Percentiles rank a stretch among this genome's conserved stretches.
phyloP scores from a whole-genome alignment of 2,329 filamentous ascomycete genomes.

The Paecilomyces fulvus region DNA sequence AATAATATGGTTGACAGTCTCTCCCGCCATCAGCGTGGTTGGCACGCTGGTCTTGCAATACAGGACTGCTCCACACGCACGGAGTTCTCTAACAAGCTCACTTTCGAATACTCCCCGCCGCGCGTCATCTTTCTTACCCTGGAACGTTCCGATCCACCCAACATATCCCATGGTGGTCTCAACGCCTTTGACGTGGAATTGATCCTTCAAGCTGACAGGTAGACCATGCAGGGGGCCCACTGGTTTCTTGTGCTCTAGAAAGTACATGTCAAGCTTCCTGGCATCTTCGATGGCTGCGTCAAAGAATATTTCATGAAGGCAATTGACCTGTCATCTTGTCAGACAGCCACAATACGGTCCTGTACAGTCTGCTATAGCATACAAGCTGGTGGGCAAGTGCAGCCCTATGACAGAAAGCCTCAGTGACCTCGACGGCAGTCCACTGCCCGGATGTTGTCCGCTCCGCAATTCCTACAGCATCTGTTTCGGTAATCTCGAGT shows the following conservation, averaged over 20 bases:
- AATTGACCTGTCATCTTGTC: slow-evolving; percentile 31
- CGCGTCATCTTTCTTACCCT: slow-evolving; percentile 46
- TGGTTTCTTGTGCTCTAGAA: slow-evolving; percentile 33
- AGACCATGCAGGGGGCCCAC: slow-evolving; percentile 56
- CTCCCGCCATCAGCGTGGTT: slow-evolving; percentile 48
- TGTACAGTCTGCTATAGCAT: slow-evolving; percentile 4
- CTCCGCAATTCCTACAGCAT: slow-evolving; percentile 48
- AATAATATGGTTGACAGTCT: slow-evolving; percentile 55
- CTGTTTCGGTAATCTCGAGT: slow-evolving; percentile 53
- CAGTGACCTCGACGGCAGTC: slow-evolving; percentile 48
- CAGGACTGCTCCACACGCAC: slow-evolving; percentile 45
- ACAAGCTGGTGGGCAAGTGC: slow-evolving; percentile 53
- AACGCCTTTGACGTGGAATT: slow-evolving; percentile 41
- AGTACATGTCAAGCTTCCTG: slow-evolving; percentile 41
- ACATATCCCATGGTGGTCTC: slow-evolving; percentile 56
- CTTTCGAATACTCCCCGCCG: slow-evolving; percentile 46
- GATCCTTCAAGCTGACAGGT: slow-evolving; percentile 47
- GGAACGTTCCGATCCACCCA: slow-evolving; percentile 55
- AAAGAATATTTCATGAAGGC: slow-evolving; percentile 48
- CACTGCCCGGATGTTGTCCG: slow-evolving; percentile 47
- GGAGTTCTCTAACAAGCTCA: slow-evolving; percentile 49
- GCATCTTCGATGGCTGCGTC: slow-evolving; percentile 44
- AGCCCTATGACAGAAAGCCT: slow-evolving; percentile 49
- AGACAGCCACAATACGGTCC: background rate
- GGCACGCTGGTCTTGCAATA: slow-evolving; percentile 51